These are phyloP conservation scores for Coprinopsis sp. DNA, from an alignment of 768 basidiomycete genomes.

Conservation along the genomic window DNA sequence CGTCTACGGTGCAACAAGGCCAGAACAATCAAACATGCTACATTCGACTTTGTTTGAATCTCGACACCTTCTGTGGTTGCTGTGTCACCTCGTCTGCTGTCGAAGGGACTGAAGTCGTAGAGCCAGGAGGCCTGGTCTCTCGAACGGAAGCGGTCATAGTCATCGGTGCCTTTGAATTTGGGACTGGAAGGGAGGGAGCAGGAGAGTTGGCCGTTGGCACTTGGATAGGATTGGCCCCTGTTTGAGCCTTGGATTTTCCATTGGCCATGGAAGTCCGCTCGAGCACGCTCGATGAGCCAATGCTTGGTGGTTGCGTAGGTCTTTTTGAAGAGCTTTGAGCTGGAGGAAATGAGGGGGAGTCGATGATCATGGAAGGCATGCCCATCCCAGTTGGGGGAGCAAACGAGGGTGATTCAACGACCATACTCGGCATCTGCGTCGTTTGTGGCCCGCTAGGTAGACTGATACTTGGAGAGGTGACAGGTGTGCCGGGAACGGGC, in stretches of 20 bases:
- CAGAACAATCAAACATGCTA: too few species aligned
- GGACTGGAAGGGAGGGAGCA: too few species aligned
- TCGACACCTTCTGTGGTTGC: constrained; percentile 22
- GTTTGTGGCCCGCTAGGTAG: neutral
- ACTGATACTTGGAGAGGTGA: constrained; percentile 4
- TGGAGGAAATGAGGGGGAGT: constrained; percentile 36
- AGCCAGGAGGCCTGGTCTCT: neutral
- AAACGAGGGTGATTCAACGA: constrained; percentile 10
- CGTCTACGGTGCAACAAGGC: too few species aligned
- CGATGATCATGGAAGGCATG: constrained; percentile 29
- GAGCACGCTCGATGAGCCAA: neutral
- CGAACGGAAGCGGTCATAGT: too few species aligned
- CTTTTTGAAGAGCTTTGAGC: constrained; percentile 1
- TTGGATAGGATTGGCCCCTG: too few species aligned
- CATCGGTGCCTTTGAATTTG: too few species aligned
- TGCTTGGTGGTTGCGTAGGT: constrained; percentile 7
- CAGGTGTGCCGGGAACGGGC: constrained; percentile 9
- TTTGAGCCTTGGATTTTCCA: too few species aligned
- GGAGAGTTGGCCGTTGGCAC: too few species aligned
- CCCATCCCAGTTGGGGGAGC: constrained; percentile 5
- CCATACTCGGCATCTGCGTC: neutral
- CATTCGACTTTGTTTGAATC: constrained; percentile 19
- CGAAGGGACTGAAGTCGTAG: neutral
- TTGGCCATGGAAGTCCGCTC: too few species aligned
- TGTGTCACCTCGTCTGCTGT: neutral